These are phyloP conservation scores for Boletus albobrunnescens DNA, from an alignment of 1,284 basidiomycete species.

Conservation along the genomic window DNA sequence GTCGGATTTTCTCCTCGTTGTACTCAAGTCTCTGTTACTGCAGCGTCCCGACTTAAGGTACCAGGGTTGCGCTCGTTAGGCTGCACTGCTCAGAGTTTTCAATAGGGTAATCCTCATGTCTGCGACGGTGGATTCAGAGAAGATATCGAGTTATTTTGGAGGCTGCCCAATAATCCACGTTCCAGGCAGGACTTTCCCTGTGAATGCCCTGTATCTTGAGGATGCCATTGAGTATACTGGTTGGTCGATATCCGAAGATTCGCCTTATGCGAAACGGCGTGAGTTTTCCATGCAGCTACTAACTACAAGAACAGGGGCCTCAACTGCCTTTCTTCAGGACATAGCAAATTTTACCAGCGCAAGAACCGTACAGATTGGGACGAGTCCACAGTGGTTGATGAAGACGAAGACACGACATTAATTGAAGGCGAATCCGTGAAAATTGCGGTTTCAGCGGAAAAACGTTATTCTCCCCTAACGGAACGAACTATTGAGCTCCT, in stretches of 20 bases:
- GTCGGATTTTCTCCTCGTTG: slow-evolving; percentile 95
- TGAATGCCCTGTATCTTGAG: slow-evolving; percentile 84
- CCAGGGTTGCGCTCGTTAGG: slow-evolving; percentile 14
- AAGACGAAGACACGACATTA: slow-evolving; percentile 55
- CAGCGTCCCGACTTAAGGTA: slow-evolving; percentile 84
- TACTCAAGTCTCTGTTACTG: slow-evolving; percentile 84
- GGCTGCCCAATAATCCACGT: slow-evolving; percentile 86
- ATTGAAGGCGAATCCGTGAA: slow-evolving; percentile 31
- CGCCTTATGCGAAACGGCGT: slow-evolving; percentile 80
- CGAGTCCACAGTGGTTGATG: slow-evolving; percentile 69
- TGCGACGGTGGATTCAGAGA: slow-evolving; percentile 92
- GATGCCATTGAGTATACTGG: slow-evolving; percentile 85
- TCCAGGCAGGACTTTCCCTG: slow-evolving; percentile 96
- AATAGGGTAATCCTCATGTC: slow-evolving; percentile 94
- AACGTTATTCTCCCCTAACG: slow-evolving; percentile 71
- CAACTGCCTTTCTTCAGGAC: slow-evolving; percentile 34
- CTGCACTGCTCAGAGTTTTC: neutral
- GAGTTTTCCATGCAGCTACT: slow-evolving; percentile 28
- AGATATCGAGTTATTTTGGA: slow-evolving; percentile 91
- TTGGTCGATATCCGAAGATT: slow-evolving; percentile 85
- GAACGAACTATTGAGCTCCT: slow-evolving; percentile 80
- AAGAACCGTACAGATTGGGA: slow-evolving; percentile 71
- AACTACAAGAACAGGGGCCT: neutral
- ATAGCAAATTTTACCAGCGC: slow-evolving; percentile 63
- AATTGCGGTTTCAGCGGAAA: slow-evolving; percentile 58